Percentiles rank a stretch among this genome's conserved stretches.
These are phyloP conservation scores for Heteromeles arbutifolia DNA, from an alignment of 306 rosid genomes.

Conservation along the genomic window DNA sequence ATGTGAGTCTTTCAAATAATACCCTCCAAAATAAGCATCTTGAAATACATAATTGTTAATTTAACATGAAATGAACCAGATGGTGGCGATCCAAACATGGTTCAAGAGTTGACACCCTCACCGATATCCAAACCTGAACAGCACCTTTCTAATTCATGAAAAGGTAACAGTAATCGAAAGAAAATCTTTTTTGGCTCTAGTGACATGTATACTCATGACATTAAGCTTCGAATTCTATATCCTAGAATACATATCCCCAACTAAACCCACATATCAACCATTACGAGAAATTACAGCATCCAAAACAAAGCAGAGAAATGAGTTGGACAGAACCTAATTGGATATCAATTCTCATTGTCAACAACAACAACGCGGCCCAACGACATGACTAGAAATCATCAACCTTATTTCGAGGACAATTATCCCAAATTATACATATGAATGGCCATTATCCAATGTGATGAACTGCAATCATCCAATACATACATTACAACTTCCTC, in stretches of 20 bases:
- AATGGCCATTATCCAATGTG: neutral
- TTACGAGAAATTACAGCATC: neutral
- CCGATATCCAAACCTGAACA: neutral
- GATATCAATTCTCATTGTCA: neutral
- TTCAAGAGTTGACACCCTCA: neutral
- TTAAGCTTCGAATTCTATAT: neutral
- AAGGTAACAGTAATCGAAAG: neutral
- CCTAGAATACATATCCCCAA: neutral
- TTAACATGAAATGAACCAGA: neutral
- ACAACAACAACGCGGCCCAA: neutral
- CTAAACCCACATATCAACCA: neutral
- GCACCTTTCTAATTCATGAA: neutral
- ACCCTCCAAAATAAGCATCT: neutral
- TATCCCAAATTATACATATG: neutral
- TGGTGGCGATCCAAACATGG: neutral
- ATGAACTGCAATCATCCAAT: neutral
- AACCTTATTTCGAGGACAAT: neutral
- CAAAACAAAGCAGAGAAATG: neutral
- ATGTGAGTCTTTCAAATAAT: neutral
- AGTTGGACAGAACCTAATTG: neutral
- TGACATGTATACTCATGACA: neutral
- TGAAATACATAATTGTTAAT: neutral
- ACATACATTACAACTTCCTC: neutral
- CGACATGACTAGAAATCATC: neutral
- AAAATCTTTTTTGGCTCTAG: neutral